Base-by-base conservation (phyloP, 371 early-diverging fungal species). In the Nematocida major region DNA sequence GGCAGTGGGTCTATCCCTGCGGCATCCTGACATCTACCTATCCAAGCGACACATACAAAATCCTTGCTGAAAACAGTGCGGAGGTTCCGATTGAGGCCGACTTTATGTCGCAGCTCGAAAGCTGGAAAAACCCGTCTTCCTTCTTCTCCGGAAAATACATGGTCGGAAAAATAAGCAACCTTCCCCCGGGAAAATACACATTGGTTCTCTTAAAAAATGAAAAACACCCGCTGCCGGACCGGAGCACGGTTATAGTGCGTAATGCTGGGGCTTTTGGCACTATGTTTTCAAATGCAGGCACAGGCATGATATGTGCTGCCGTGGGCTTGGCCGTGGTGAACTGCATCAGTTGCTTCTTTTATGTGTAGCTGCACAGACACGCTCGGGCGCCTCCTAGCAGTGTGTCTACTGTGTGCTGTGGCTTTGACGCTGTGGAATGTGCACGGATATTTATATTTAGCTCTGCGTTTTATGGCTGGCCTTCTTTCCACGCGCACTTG, bases 91-190 rank as follows among this genome's bases (percentile, higher is more conserved):
- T 40, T 7, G 13, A 48, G 7, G 1, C 49, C 28, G 48, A 48
- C 26, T 26, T 5, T 38, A 49, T 36, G 13, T 15, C 5, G 11
- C 78, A 30, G 22, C 20, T 62, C 18, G 22, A 18, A 1, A 51
- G 49, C 51, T 73, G 76, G 76, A 51, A 3, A 2, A 63, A 20
- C 11, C 63, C 76, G 3, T 59, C 59, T 53, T 59, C 76, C 38
- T 73, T 73, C 40, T 11, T 9, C 13, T 47, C 40, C 22, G 76
- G 65, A 67, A 18, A 69, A 9, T 38, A 32, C 53, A 73, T 51
- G 38, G 22, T 61, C 47, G 76, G 65, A 26, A 40, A 65, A n/a
- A 1, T 63, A 20, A 26, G 20, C n/a, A 15, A 9, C 13, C 47
- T 73, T 5, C 30, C 5, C 0, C 30, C 51, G 13, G 76, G 76